These are phyloP conservation scores for Aspergillus sparsus DNA, from an alignment of 495 filamentous ascomycete genomes.

Conservation along the genomic window DNA sequence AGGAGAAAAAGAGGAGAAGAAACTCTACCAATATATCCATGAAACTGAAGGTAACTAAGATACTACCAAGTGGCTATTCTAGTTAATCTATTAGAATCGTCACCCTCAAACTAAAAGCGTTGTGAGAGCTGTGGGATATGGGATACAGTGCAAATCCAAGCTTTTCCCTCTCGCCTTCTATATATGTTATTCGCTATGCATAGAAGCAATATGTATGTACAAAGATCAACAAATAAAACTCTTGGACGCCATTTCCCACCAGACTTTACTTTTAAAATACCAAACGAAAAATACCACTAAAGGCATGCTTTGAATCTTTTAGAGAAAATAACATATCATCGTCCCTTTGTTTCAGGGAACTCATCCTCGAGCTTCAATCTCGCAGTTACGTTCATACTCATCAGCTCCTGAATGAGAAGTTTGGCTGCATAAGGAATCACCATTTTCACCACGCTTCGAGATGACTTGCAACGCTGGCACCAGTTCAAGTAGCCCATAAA, in stretches of 20 bases:
- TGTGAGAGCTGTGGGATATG: not conserved
- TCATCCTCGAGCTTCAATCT: conserved; percentile 85
- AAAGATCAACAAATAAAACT: conserved; percentile 1
- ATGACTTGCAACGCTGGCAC: conserved; percentile 87
- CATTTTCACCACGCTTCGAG: conserved; percentile 79
- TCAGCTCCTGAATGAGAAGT: conserved; percentile 90
- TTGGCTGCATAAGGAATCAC: conserved; percentile 99
- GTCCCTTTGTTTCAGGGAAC: conserved; percentile 64
- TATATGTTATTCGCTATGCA: conserved; percentile 30
- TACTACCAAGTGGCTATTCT: no score
- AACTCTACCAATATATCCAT: not conserved
- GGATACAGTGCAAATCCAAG: not conserved
- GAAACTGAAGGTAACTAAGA: not conserved
- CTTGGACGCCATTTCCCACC: conserved; percentile 15
- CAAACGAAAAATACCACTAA: not conserved
- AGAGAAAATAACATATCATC: conserved; percentile 24
- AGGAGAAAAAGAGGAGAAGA: conserved; percentile 1
- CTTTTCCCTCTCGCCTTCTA: not conserved
- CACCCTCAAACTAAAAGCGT: not conserved
- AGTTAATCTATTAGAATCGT: not conserved
- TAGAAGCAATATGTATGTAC: conserved; percentile 24
- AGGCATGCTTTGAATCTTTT: not conserved
- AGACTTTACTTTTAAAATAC: conserved; percentile 4
- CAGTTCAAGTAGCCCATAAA: conserved; percentile 93
- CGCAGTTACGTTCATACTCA: conserved; percentile 96